Conservation (phyloP, 1,284 basidiomycete species). For the Pseudozyma hubeiensis region DNA sequence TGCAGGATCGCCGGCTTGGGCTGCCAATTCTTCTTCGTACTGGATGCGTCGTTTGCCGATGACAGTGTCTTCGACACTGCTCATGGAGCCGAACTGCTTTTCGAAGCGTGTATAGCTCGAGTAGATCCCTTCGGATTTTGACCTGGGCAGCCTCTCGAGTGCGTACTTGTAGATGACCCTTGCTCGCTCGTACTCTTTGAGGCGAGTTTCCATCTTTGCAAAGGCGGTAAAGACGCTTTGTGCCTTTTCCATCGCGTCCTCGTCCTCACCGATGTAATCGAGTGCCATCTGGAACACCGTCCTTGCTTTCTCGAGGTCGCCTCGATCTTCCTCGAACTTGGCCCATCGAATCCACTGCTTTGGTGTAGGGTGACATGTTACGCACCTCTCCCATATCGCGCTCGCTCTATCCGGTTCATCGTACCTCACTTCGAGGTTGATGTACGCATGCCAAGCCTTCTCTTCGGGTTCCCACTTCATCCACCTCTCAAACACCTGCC, state of each 20-base stretch:
- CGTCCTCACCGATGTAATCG: slow-evolving; percentile 96
- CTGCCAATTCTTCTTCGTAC: slow-evolving; percentile 74
- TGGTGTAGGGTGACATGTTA: slow-evolving; percentile 91
- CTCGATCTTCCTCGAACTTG: slow-evolving; percentile 95
- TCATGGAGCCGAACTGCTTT: slow-evolving; percentile 93
- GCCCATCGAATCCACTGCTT: slow-evolving; percentile 95
- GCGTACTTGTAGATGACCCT: slow-evolving; percentile 98
- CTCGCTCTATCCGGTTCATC: slow-evolving; percentile 91
- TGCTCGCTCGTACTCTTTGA: slow-evolving; percentile 96
- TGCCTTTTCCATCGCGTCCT: slow-evolving; percentile 95
- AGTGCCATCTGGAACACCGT: slow-evolving; percentile 97
- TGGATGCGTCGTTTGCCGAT: slow-evolving; percentile 95
- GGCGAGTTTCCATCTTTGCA: slow-evolving; percentile 95
- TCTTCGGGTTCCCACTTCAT: slow-evolving; percentile 99
- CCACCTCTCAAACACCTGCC: slow-evolving; percentile 98
- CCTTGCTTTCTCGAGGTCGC: slow-evolving; percentile 81
- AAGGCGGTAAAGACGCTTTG: slow-evolving; percentile 96
- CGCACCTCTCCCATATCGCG: slow-evolving; percentile 92
- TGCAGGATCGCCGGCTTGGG: slow-evolving; percentile 72
- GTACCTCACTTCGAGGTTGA: slow-evolving; percentile 95
- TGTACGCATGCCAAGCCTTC: slow-evolving; percentile 98
- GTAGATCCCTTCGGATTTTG: slow-evolving; percentile 86
- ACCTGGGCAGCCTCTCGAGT: slow-evolving; percentile 86
- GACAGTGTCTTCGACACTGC: slow-evolving; percentile 90
- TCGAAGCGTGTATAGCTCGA: slow-evolving; percentile 95